phyloP scores from a whole-genome alignment of 352 stramenopile genomes.

The Pythium brassicae region DNA sequence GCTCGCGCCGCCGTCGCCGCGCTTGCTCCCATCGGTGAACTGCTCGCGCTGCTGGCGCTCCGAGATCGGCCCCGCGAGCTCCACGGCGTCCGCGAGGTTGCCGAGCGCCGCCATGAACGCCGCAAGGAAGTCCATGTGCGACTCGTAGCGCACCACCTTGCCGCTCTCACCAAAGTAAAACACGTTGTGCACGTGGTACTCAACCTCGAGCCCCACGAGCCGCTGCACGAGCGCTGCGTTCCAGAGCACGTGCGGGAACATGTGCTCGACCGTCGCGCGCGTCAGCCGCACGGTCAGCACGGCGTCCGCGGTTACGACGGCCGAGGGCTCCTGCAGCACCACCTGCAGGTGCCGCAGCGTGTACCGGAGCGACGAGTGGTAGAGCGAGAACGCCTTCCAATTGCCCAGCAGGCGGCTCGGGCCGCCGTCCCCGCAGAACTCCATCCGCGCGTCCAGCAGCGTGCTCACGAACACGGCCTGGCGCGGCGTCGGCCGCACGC shows the following conservation, averaged over 20 bases:
- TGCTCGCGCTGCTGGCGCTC: slow-evolving; percentile 6
- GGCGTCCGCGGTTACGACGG: slow-evolving; percentile 15
- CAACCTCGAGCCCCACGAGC: slow-evolving; percentile 16
- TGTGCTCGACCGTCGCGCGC: slow-evolving; percentile 22
- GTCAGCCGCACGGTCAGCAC: slow-evolving; percentile 22
- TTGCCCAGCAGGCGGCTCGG: slow-evolving; percentile 9
- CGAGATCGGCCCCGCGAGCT: slow-evolving; percentile 4
- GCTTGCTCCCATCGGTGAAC: neutral
- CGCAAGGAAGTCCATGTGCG: slow-evolving; percentile 12
- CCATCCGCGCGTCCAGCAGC: slow-evolving; percentile 12
- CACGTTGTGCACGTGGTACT: slow-evolving; percentile 9
- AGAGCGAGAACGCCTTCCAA: slow-evolving; percentile 12
- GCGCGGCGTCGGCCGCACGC: slow-evolving; percentile 7
- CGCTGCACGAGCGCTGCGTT: slow-evolving; percentile 19
- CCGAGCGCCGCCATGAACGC: slow-evolving; percentile 14
- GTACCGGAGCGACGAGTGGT: slow-evolving; percentile 15
- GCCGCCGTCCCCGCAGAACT: slow-evolving; percentile 11
- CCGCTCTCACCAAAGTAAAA: slow-evolving; percentile 16
- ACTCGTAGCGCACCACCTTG: slow-evolving; percentile 12
- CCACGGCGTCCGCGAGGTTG: slow-evolving; percentile 14
- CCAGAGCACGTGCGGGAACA: slow-evolving; percentile 32
- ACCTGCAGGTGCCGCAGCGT: slow-evolving; percentile 17
- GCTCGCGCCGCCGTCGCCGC: neutral
- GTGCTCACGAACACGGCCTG: slow-evolving; percentile 11
- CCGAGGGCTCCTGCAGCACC: slow-evolving; percentile 11